phyloP scores from a whole-genome alignment of 371 early-diverging fungal genomes.

The Mucor saturninus region DNA sequence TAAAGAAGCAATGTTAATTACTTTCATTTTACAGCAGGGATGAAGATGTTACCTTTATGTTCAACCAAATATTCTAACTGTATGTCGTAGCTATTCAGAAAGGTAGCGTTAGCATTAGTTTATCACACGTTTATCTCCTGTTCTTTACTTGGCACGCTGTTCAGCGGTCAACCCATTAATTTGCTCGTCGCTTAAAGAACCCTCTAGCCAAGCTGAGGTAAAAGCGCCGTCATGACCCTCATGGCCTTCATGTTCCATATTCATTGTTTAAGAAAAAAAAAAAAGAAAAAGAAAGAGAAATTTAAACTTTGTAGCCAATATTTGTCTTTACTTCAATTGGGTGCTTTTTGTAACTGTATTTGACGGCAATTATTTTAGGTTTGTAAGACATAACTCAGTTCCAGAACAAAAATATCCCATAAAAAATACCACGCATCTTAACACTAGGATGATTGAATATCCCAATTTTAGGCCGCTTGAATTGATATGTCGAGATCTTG shows the following conservation, averaged over 20 bases:
- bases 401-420: too few relatives aligned
- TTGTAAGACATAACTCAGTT: too few relatives aligned
- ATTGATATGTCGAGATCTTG: too few relatives aligned
- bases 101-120: neutral
- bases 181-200: conserved; percentile 41
- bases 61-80: conserved; percentile 45
- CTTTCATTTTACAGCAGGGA: neutral
- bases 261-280: conserved; percentile 9
- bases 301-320: too few relatives aligned
- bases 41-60: conserved; percentile 41
- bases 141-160: conserved; percentile 40
- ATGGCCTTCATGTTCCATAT: conserved; percentile 6
- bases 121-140: neutral
- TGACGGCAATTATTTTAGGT: too few relatives aligned
- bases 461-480: too few relatives aligned
- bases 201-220: conserved; percentile 41
- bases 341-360: too few relatives aligned
- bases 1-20: neutral
- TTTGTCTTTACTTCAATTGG: too few relatives aligned
- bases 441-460: too few relatives aligned
- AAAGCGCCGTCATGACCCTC: conserved; percentile 22
- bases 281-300: conserved; percentile 10
- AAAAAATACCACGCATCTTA: too few relatives aligned
- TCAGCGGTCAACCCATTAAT: conserved; percentile 32
- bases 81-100: conserved; percentile 33